Evolutionary conservation across 306 rosid genomes (phyloP).

Genomic region (Quillaja saponaria): DNA sequence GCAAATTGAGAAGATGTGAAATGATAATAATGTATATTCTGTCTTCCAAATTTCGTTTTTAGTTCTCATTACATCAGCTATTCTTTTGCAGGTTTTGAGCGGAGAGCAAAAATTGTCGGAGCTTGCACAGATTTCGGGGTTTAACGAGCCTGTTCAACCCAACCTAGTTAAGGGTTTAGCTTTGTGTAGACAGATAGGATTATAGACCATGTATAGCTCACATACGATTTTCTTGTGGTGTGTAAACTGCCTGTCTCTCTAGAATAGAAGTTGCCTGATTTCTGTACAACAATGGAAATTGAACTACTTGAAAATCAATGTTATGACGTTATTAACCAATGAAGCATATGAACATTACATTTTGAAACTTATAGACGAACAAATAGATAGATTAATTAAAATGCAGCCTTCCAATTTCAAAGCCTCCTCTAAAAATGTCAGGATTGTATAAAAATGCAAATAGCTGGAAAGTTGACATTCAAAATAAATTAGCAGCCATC

Average conservation of each 20-base stretch:
- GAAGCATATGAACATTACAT: too few relatives aligned
- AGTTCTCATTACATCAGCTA: constrained; percentile 23
- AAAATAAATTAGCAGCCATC: too few relatives aligned
- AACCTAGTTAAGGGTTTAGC: constrained; percentile 32
- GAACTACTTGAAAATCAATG: too few relatives aligned
- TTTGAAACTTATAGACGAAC: too few relatives aligned
- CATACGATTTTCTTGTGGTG: constrained; percentile 24
- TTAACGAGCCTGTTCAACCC: constrained; percentile 48
- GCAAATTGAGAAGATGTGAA: constrained; percentile 21
- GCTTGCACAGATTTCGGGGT: constrained; percentile 65
- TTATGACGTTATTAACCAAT: too few relatives aligned
- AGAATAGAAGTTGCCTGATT: too few relatives aligned
- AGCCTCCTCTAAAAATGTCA: too few relatives aligned
- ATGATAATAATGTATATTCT: background rate
- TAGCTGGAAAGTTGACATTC: too few relatives aligned
- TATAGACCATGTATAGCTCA: constrained; percentile 35
- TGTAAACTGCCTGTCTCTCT: background rate
- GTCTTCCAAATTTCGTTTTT: constrained; percentile 11
- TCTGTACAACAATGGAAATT: too few relatives aligned
- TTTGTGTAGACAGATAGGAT: constrained; percentile 8
- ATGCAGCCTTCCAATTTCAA: too few relatives aligned
- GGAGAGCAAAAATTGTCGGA: constrained; percentile 68
- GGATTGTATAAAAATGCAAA: too few relatives aligned
- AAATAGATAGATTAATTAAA: too few relatives aligned
- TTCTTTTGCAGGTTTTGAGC: constrained; percentile 57